Conservation (phyloP, 768 basidiomycete genomes). For the Amylocystis lapponica region DNA sequence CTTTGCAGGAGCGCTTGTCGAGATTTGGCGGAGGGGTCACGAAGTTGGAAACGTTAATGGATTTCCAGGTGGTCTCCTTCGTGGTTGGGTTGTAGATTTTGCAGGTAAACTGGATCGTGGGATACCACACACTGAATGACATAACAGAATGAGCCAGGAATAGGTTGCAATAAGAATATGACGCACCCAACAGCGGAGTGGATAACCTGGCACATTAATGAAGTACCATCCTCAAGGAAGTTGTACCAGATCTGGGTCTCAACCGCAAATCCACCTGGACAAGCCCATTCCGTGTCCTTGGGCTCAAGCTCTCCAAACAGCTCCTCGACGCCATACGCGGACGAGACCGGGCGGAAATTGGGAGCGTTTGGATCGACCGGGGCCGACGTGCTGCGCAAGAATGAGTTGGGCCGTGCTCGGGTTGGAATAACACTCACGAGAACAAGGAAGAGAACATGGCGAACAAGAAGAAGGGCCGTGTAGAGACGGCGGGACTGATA, state of each 20-base stretch:
- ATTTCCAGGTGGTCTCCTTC: constrained; percentile 76
- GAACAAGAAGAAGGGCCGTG: too few species aligned
- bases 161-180: background rate
- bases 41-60: constrained; percentile 79
- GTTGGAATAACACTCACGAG: constrained; percentile 51
- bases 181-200: constrained; percentile 86
- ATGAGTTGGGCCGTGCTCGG: constrained; percentile 7
- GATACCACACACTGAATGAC: constrained; percentile 75
- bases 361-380: constrained; percentile 61
- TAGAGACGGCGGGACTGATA: too few species aligned
- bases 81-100: constrained; percentile 80
- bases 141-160: constrained; percentile 1
- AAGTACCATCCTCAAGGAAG: constrained; percentile 71
- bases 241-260: constrained; percentile 91
- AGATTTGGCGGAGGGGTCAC: constrained; percentile 65
- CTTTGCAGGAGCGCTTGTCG: constrained; percentile 84
- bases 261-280: constrained; percentile 75
- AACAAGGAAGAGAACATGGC: constrained; percentile 76
- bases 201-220: constrained; percentile 79
- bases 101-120: constrained; percentile 91
- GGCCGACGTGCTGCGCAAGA: constrained; percentile 40
- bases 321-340: constrained; percentile 46
- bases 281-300: constrained; percentile 78
- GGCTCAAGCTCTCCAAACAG: constrained; percentile 71
- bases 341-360: constrained; percentile 81